Conservation (phyloP, 257 asterid genomes). For the Paulownia fortunei region DNA sequence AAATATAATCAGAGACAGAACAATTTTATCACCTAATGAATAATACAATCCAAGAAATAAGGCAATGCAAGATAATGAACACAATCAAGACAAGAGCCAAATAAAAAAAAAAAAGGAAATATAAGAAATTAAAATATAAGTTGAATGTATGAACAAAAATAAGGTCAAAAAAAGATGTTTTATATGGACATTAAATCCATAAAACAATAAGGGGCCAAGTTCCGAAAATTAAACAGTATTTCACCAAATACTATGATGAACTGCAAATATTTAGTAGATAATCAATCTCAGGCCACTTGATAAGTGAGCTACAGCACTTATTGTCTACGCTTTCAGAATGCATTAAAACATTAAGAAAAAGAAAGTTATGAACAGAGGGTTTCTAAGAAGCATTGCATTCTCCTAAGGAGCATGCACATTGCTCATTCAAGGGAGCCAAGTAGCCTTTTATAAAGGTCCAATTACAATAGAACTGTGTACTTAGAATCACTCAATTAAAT, state of each 20-base stretch:
- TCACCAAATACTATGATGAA: neutral
- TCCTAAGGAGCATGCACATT: neutral
- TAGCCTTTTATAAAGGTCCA: neutral
- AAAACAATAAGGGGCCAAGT: neutral
- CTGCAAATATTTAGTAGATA: slow-evolving; percentile 14
- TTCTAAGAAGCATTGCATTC: neutral
- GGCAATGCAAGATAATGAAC: slow-evolving; percentile 10
- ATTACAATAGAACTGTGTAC: neutral
- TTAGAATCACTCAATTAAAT: neutral
- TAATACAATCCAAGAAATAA: neutral
- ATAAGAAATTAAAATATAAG: neutral
- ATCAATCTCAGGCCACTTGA: slow-evolving; percentile 12
- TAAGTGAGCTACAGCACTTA: neutral
- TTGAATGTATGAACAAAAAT: neutral
- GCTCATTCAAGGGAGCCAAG: neutral
- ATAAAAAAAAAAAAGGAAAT: neutral
- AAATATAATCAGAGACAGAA: neutral
- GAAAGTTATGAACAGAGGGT: neutral
- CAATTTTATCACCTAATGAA: neutral
- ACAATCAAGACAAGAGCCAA: neutral
- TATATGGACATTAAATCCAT: neutral
- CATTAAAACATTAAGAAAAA: neutral
- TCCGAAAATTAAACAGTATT: neutral
- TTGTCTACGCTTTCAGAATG: neutral
- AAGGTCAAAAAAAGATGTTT: neutral